Percentiles rank a stretch among this genome's conserved stretches.
Evolutionary conservation across 1,139 yeast species (phyloP).

Genomic region (Geotrichum reessii): DNA sequence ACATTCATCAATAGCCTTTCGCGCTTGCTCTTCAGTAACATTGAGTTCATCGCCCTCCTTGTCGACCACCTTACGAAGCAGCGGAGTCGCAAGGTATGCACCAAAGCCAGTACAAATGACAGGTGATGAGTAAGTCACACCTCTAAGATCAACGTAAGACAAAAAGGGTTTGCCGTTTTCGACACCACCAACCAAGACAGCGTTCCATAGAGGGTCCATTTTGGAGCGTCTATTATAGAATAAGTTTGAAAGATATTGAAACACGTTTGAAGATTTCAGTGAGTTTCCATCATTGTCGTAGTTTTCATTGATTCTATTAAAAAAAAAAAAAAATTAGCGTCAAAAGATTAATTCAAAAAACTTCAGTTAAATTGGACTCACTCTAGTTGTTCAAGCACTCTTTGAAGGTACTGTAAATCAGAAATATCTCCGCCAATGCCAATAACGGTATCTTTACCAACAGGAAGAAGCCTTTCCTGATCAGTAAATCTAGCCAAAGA

Average conservation of each 20-base stretch:
- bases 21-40: slow-evolving; percentile 69
- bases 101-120: slow-evolving; percentile 96
- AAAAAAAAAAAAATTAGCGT: too few relatives aligned
- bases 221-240: slow-evolving; percentile 84
- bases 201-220: slow-evolving; percentile 96
- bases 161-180: slow-evolving; percentile 57
- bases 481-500: slow-evolving; percentile 82
- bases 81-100: slow-evolving; percentile 86
- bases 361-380: slow-evolving; percentile 10
- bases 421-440: slow-evolving; percentile 95
- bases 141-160: slow-evolving; percentile 82
- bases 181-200: slow-evolving; percentile 84
- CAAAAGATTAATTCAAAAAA: slow-evolving; percentile 21
- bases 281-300: slow-evolving; percentile 78
- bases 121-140: slow-evolving; percentile 85
- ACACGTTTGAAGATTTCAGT: slow-evolving; percentile 79
- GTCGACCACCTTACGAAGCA: slow-evolving; percentile 79
- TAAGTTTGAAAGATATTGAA: slow-evolving; percentile 78
- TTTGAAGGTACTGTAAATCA: slow-evolving; percentile 79
- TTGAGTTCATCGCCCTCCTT: slow-evolving; percentile 65
- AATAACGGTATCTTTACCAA: slow-evolving; percentile 80
- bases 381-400: slow-evolving; percentile 72
- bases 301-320: slow-evolving; percentile 56
- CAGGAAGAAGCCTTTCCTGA: slow-evolving; percentile 75
- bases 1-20: slow-evolving; percentile 67